Evolutionary conservation across 1,139 yeast genomes (phyloP).

Genomic region (Nadsonia starkeyi-henricii): DNA sequence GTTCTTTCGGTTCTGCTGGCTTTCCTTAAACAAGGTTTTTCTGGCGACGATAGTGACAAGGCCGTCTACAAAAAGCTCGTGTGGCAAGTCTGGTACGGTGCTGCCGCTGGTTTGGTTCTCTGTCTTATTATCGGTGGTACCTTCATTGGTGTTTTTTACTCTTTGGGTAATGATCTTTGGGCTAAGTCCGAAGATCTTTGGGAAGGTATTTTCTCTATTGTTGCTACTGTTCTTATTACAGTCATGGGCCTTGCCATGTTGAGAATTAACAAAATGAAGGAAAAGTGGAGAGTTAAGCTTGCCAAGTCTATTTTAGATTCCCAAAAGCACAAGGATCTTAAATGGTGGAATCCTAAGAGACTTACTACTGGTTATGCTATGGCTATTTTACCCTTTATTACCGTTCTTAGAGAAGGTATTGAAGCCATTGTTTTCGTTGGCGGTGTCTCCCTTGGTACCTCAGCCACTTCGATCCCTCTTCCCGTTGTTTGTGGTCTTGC

Average conservation of each 20-base stretch:
- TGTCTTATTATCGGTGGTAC: constrained; percentile 66
- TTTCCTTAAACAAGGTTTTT: constrained; percentile 76
- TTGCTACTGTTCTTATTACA: constrained; percentile 71
- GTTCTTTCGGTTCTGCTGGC: constrained; percentile 83
- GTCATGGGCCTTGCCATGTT: constrained; percentile 81
- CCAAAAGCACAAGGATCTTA: constrained; percentile 13
- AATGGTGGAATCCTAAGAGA: constrained; percentile 13
- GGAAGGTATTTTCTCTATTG: constrained; percentile 80
- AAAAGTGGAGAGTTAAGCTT: constrained; percentile 71
- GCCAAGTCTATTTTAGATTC: constrained; percentile 35
- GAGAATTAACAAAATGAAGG: constrained; percentile 73
- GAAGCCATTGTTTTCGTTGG: constrained; percentile 89
- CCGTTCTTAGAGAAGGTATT: constrained; percentile 78
- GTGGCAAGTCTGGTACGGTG: constrained; percentile 78
- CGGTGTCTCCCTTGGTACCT: constrained; percentile 48
- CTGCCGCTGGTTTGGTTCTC: constrained; percentile 52
- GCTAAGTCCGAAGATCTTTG: constrained; percentile 72
- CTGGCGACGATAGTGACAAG: constrained; percentile 36
- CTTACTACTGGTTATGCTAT: constrained; percentile 51
- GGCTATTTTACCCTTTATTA: constrained; percentile 67
- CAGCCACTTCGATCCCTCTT: constrained; percentile 54
- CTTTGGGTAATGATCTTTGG: constrained; percentile 70
- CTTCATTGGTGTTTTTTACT: constrained; percentile 62
- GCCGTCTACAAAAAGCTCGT: constrained; percentile 40
- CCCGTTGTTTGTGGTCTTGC: constrained; percentile 67